Percentiles rank a stretch among this genome's conserved stretches.
phyloP scores from a whole-genome alignment of 257 asterid species.

The Galeopsis tetrahit region DNA sequence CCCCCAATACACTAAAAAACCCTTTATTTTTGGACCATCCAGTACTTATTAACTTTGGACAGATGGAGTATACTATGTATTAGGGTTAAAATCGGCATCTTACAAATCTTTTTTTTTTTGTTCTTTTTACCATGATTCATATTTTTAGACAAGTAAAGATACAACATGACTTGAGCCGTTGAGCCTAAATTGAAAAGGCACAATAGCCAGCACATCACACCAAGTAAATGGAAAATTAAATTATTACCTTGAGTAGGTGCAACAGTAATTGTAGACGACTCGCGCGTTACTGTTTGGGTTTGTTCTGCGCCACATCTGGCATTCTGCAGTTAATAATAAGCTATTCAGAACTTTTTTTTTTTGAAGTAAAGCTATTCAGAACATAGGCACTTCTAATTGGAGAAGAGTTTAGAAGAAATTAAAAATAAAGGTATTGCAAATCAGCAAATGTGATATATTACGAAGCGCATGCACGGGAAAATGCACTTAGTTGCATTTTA shows the following conservation, averaged over 20 bases:
- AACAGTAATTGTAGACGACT: slow-evolving; percentile 86
- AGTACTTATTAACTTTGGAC: no score
- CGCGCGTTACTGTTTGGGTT: slow-evolving; percentile 84
- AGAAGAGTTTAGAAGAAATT: neutral
- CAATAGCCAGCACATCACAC: neutral
- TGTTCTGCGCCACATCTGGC: slow-evolving; percentile 74
- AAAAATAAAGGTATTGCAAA: neutral
- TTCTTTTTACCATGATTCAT: neutral
- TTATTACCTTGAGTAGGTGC: slow-evolving; percentile 79
- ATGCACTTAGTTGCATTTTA: no score
- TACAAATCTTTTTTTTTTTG: neutral
- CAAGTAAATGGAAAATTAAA: slow-evolving; percentile 23
- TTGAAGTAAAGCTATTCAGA: slow-evolving; percentile 6
- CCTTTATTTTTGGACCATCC: no score
- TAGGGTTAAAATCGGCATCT: neutral
- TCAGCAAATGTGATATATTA: neutral
- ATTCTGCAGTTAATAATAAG: slow-evolving; percentile 52
- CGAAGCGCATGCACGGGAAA: no score
- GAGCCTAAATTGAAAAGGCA: slow-evolving; percentile 3
- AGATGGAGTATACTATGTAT: neutral
- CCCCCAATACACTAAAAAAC: no score
- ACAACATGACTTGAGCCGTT: neutral
- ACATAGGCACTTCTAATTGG: neutral
- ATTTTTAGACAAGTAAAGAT: neutral
- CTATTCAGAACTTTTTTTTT: slow-evolving; percentile 1